A percentile compares a stretch with the other conserved stretches of the same genome.
These are phyloP conservation scores for Crithidia expoeki DNA, from an alignment of 208 protist species.

Conservation along the genomic window DNA sequence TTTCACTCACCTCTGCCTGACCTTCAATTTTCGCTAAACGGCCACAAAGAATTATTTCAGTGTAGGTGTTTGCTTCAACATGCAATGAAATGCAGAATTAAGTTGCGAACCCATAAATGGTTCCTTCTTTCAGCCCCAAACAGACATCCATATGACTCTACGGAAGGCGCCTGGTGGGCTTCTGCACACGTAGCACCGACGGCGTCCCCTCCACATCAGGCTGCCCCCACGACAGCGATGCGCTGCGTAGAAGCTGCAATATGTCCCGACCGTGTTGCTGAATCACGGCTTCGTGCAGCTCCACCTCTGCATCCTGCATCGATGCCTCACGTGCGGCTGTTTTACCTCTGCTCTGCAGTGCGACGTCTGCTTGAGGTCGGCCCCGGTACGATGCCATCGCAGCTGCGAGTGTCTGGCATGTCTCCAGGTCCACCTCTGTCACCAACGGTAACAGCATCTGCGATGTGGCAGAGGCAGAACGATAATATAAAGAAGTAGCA, in stretches of 20 bases:
- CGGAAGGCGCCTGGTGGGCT: neutral
- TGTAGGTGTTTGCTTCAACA: too few relatives aligned
- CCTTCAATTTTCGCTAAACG: too few relatives aligned
- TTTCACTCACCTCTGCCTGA: too few relatives aligned
- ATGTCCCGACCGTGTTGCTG: constrained; percentile 59
- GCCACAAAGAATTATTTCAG: too few relatives aligned
- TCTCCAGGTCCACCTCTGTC: constrained; percentile 26
- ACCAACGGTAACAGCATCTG: constrained; percentile 9
- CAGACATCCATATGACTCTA: neutral
- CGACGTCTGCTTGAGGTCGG: neutral
- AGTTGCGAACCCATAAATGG: too few relatives aligned
- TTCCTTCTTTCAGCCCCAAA: too few relatives aligned
- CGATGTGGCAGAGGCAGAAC: neutral
- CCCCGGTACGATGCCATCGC: constrained; percentile 48
- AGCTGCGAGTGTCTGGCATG: constrained; percentile 27
- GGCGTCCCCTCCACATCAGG: neutral
- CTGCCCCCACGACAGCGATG: neutral
- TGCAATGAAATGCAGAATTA: too few relatives aligned
- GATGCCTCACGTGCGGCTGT: neutral
- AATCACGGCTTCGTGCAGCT: constrained; percentile 69
- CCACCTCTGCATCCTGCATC: constrained; percentile 22
- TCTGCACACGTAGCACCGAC: constrained; percentile 3
- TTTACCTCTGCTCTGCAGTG: neutral
- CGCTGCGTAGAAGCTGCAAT: constrained; percentile 23
- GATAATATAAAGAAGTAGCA: too few relatives aligned